Evolutionary conservation across 306 rosid genomes (phyloP).

Genomic region (Quercus gilva): DNA sequence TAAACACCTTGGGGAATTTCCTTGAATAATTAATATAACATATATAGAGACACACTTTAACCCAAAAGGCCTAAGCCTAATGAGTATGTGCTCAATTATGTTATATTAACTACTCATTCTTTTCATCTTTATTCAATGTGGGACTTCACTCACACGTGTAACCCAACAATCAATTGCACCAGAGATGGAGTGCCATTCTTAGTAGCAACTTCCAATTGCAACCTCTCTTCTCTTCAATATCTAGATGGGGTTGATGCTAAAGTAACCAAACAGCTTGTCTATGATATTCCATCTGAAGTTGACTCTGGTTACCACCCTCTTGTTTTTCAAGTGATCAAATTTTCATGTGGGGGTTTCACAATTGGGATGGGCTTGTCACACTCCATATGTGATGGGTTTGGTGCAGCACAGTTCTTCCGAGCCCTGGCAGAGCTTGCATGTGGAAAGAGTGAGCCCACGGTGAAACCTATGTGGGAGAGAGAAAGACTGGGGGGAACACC

Average conservation of each 20-base stretch:
- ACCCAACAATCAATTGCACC: conserved; percentile 44
- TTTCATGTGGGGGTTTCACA: conserved; percentile 51
- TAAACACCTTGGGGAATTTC: no score
- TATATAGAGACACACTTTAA: no score
- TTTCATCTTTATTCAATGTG: no score
- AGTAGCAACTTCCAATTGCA: conserved; percentile 36
- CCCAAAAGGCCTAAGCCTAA: no score
- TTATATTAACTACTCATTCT: no score
- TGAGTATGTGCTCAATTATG: no score
- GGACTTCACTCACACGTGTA: no score
- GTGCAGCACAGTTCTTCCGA: conserved; percentile 41
- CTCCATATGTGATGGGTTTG: conserved; percentile 44
- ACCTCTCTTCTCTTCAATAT: conserved; percentile 47
- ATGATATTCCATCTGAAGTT: conserved; percentile 28
- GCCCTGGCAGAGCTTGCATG: conserved; percentile 41
- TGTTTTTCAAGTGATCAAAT: conserved; percentile 42
- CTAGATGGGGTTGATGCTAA: conserved; percentile 39
- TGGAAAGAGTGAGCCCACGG: conserved; percentile 31
- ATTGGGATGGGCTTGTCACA: conserved; percentile 49
- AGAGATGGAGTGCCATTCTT: conserved; percentile 48
- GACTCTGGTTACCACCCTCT: conserved; percentile 28
- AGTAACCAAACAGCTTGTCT: conserved; percentile 26
- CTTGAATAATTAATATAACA: no score
- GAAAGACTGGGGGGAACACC: conserved; percentile 31
- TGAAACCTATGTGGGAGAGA: conserved; percentile 55